Conservation (phyloP, 2,329 filamentous ascomycete species). For the Exophiala viscosa region DNA sequence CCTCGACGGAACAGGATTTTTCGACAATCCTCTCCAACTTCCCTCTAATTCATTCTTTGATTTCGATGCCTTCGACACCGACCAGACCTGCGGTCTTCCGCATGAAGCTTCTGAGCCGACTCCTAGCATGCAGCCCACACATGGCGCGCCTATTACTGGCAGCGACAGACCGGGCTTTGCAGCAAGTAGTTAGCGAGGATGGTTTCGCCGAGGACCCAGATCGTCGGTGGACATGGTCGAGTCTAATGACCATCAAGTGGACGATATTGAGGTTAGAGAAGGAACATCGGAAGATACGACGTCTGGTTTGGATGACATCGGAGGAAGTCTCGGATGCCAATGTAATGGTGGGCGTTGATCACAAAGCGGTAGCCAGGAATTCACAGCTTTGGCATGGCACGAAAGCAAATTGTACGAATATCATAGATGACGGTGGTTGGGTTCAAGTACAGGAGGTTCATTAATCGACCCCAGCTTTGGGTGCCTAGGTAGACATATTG, state of each 20-base stretch:
- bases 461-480: conserved; percentile 6
- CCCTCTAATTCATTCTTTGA: conserved; percentile 53
- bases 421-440: conserved; percentile 13
- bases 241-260: conserved; percentile 45
- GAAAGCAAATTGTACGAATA: conserved; percentile 19
- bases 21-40: conserved; percentile 41
- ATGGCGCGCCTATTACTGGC: conserved; percentile 52
- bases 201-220: conserved; percentile 35
- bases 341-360: conserved; percentile 34
- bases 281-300: conserved; percentile 34
- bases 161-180: conserved; percentile 53
- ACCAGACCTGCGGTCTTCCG: conserved; percentile 44
- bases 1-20: conserved; percentile 53
- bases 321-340: conserved; percentile 12
- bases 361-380: conserved; percentile 38
- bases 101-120: conserved; percentile 48
- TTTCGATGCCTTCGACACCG: conserved; percentile 50
- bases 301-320: conserved; percentile 26
- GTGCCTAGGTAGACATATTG: conserved; percentile 12
- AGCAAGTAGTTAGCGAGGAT: conserved; percentile 46
- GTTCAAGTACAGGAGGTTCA: conserved; percentile 22
- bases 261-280: conserved; percentile 43
- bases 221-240: conserved; percentile 41
- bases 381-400: conserved; percentile 36
- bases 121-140: conserved; percentile 52